phyloP scores from a whole-genome alignment of 257 asterid genomes.

The Anisodus tanguticus region DNA sequence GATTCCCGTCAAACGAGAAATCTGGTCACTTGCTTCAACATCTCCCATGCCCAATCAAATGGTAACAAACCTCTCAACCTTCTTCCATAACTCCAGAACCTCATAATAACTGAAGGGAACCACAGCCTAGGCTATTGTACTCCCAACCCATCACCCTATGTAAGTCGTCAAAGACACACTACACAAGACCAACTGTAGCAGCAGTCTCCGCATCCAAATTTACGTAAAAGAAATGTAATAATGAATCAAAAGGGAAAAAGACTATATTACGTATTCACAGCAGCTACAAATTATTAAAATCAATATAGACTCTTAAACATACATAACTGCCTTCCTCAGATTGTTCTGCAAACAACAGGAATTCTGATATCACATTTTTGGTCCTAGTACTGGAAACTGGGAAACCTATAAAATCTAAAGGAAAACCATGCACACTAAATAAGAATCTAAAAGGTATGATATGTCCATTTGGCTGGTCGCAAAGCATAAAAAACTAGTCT shows the following conservation, averaged over 20 bases:
- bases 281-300: background rate
- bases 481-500: background rate
- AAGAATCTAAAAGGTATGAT: background rate
- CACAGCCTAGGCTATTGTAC: background rate
- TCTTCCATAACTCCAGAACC: background rate
- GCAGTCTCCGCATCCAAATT: background rate
- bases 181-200: background rate
- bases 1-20: background rate
- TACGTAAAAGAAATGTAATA: background rate
- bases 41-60: slow-evolving; percentile 6
- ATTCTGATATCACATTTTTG: background rate
- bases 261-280: background rate
- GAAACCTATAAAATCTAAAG: background rate
- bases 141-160: background rate
- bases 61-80: background rate
- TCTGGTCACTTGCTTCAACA: background rate
- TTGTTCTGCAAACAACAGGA: slow-evolving; percentile 15
- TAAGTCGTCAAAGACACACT: background rate
- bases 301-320: background rate
- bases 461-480: background rate
- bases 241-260: background rate
- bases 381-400: background rate
- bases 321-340: background rate
- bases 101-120: background rate
- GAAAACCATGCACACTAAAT: background rate